Conservation (phyloP, 2,329 filamentous ascomycete species). For the Cadophora gregata region DNA sequence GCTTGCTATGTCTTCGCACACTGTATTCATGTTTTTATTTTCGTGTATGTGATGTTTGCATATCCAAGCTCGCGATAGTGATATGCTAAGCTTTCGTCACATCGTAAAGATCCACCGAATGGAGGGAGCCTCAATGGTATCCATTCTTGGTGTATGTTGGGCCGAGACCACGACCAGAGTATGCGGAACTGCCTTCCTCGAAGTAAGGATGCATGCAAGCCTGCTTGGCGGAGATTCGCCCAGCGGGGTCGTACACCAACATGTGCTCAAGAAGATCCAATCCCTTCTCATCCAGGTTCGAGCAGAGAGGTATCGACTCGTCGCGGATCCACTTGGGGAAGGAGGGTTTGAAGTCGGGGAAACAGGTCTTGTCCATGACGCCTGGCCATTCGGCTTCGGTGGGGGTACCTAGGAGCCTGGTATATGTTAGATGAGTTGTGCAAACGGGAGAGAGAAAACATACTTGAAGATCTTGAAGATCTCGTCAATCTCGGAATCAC, state of each 20-base stretch:
- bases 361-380: conserved; percentile 72
- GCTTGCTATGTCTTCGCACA: conserved; percentile 17
- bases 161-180: conserved; percentile 44
- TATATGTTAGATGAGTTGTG: conserved; percentile 33
- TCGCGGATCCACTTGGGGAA: conserved; percentile 91
- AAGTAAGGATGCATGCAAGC: conserved; percentile 88
- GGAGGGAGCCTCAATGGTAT: conserved; percentile 39
- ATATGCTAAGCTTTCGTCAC: conserved; percentile 28
- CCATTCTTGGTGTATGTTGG: conserved; percentile 41
- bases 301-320: conserved; percentile 67
- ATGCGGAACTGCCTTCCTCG: conserved; percentile 46
- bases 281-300: conserved; percentile 73
- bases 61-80: conserved; percentile 22
- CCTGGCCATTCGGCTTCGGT: conserved; percentile 85
- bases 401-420: conserved; percentile 81
- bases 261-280: conserved; percentile 72
- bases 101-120: neutral
- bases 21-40: conserved; percentile 38
- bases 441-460: conserved; percentile 35
- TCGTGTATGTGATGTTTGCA: conserved; percentile 28
- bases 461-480: conserved; percentile 95
- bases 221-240: conserved; percentile 88
- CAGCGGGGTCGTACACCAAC: conserved; percentile 86
- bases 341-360: conserved; percentile 90
- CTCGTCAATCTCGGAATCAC: conserved; percentile 91